These are phyloP conservation scores for Tylopilus orsonianus DNA, from an alignment of 1,284 basidiomycete species.

Conservation along the genomic window DNA sequence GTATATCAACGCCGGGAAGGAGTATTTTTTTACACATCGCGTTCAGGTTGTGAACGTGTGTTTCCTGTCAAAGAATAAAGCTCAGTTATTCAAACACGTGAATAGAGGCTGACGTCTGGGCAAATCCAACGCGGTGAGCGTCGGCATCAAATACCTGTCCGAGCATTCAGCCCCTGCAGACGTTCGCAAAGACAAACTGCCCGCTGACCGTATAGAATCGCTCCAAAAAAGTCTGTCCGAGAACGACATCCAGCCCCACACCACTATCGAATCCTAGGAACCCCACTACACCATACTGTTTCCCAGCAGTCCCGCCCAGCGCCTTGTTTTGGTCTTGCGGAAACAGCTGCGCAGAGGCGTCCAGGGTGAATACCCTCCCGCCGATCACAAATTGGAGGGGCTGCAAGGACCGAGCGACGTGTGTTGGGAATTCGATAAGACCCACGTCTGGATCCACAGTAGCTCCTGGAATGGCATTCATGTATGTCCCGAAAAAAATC, in stretches of 20 bases:
- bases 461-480: neutral
- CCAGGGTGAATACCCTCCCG: neutral
- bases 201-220: slow-evolving; percentile 24
- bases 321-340: neutral
- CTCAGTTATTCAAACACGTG: no score
- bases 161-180: neutral
- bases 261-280: slow-evolving; percentile 13
- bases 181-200: neutral
- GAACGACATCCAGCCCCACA: slow-evolving; percentile 21
- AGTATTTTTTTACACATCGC: no score
- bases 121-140: slow-evolving; percentile 23
- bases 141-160: slow-evolving; percentile 27
- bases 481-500: neutral
- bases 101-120: no score
- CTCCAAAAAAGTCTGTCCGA: slow-evolving; percentile 31
- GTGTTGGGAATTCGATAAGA: neutral
- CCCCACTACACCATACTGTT: neutral
- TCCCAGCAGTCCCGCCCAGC: no score
- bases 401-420: neutral
- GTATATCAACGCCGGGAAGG: no score
- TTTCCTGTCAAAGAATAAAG: no score
- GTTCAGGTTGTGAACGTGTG: no score
- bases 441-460: neutral
- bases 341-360: neutral
- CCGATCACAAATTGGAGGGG: neutral